These are phyloP conservation scores for Trichocladium antarcticum DNA, from an alignment of 495 filamentous ascomycete species.

Conservation along the genomic window DNA sequence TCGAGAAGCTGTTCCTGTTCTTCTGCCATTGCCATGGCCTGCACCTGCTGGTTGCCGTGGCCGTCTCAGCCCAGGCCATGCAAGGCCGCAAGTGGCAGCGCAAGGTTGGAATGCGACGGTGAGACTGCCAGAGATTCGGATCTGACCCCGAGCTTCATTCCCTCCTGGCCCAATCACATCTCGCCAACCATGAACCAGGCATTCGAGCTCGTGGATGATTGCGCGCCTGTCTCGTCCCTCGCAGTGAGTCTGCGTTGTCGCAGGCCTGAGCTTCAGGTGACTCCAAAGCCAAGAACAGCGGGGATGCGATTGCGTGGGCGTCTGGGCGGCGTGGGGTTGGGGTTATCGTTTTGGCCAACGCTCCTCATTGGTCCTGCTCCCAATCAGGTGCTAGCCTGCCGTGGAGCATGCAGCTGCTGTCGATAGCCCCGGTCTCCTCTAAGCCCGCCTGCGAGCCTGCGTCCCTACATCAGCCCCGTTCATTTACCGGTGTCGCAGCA, in stretches of 20 bases:
- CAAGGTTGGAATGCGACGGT: background rate
- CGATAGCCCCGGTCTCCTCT: too few species aligned
- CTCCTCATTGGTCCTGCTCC: constrained; percentile 14
- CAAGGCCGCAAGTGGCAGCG: background rate
- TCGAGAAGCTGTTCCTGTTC: constrained; percentile 46
- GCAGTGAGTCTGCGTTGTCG: too few species aligned
- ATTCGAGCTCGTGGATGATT: too few species aligned
- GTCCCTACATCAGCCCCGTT: constrained; percentile 12
- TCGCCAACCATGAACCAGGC: background rate
- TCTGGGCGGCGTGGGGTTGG: background rate
- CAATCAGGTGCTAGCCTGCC: constrained; percentile 17
- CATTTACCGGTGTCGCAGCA: constrained; percentile 9
- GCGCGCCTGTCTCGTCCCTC: too few species aligned
- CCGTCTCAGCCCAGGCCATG: background rate
- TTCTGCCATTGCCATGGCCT: constrained; percentile 56
- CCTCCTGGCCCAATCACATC: background rate
- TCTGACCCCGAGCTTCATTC: background rate
- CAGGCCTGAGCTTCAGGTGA: too few species aligned
- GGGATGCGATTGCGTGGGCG: background rate
- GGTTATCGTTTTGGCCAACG: background rate
- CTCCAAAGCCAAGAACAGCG: background rate
- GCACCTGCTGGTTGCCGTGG: background rate
- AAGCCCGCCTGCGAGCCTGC: constrained; percentile 21
- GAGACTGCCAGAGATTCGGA: background rate
- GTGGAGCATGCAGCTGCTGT: constrained; percentile 5